Base-by-base conservation (phyloP, 2,329 filamentous ascomycete genomes). In the Phialophora expanda region DNA sequence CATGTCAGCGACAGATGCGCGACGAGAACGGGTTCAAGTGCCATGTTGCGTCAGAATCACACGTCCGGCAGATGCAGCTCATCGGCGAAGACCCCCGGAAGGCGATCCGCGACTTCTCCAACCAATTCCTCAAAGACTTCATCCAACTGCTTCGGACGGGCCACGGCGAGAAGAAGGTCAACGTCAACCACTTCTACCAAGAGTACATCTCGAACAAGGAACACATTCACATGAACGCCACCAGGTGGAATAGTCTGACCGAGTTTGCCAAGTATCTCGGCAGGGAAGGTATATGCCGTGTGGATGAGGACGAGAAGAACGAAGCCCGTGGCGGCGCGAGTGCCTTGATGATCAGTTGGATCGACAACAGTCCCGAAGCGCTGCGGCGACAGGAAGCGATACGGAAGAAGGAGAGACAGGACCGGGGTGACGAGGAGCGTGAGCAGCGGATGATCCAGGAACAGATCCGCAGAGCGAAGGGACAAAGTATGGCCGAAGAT, bases 161-260 rank as follows among this genome's bases (percentile, higher is more conserved):
- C 0, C 95, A 99, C 74, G 92, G 93, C 69, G 93, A 97, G 78
- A 99, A 99, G 78, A 86, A 88, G 73, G 88, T 98, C 1, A 86
- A 93, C 38, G 87, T 93, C 59, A 99, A 99, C 75, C 89, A 91
- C 68, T 98, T 98, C 77, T 99, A 99, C 79, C 92, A 98, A 76
- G 89, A 93, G 75, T 95, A 96, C 74, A 97, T 98, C 72, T 85
- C 87, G 17, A 90, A 94, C 72, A 93, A 93, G 77, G 85, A 92
- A 74, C 94, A 98, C 76, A 82, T 95, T 8, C 95, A 98, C 76
- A 93, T 98, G 90, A 97, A 97, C 78, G 84, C 92, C 7, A 98
- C 95, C 0, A 89, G 90, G 74, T 98, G 93, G 93, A 86, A 89
- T 3, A 91, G 87, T 61, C 80, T 99, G 72, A 94, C 93, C 2